Percentiles rank a stretch among this genome's conserved stretches.
These are phyloP conservation scores for Arthrobotrys iridis DNA, from an alignment of 2,329 filamentous ascomycete species.

Conservation along the genomic window DNA sequence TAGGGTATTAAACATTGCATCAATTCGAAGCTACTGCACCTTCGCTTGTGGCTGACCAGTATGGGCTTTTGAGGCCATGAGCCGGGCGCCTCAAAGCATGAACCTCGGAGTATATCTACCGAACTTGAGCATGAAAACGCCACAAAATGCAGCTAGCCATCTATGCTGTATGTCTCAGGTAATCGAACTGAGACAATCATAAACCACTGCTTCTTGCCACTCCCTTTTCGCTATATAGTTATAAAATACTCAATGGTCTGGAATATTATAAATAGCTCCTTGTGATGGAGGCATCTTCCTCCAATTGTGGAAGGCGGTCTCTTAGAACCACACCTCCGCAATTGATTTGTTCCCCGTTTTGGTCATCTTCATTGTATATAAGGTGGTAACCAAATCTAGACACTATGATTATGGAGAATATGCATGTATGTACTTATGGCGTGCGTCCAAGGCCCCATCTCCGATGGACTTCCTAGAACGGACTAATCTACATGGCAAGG, in stretches of 20 bases:
- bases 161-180: constrained; percentile 3
- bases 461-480: constrained; percentile 7
- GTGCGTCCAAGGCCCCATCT: neutral
- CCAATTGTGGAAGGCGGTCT: neutral
- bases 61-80: too few relatives aligned
- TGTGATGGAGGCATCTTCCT: neutral
- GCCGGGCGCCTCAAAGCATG: neutral
- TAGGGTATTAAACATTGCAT: constrained; percentile 6
- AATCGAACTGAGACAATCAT: neutral
- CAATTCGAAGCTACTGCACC: neutral
- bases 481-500: too few relatives aligned
- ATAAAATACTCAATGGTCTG: neutral
- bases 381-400: constrained; percentile 11
- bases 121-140: constrained; percentile 15
- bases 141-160: neutral
- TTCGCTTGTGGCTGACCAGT: constrained; percentile 6
- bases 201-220: neutral
- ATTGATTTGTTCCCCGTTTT: neutral
- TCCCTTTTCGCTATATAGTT: neutral
- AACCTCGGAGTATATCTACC: constrained; percentile 7
- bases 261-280: neutral
- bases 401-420: neutral
- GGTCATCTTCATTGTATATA: neutral
- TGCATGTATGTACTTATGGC: neutral
- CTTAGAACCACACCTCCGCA: neutral